phyloP scores from a whole-genome alignment of 148 eudicot species.

The Diospyros lotus region DNA sequence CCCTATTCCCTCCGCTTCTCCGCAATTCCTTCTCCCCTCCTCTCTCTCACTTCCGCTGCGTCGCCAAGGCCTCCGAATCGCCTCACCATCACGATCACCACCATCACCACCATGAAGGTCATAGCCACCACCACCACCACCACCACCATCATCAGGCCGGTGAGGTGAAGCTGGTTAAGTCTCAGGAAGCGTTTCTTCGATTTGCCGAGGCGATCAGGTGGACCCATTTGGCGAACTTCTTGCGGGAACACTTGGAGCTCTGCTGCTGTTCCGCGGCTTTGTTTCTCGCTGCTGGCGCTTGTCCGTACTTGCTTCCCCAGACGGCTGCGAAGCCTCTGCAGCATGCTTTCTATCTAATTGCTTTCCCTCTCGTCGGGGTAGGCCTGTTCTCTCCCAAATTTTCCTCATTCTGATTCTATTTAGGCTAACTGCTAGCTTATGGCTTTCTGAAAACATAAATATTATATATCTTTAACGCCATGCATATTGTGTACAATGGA shows the following conservation, averaged over 20 bases:
- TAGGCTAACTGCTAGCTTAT: neutral
- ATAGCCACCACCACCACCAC: slow-evolving; percentile 27
- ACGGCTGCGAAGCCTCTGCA: slow-evolving; percentile 51
- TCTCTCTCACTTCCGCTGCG: slow-evolving; percentile 19
- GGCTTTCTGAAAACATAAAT: no score
- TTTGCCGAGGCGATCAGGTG: slow-evolving; percentile 65
- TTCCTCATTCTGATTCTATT: neutral
- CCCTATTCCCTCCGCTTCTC: slow-evolving; percentile 10
- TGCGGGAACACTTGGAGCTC: slow-evolving; percentile 75
- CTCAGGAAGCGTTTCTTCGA: slow-evolving; percentile 50
- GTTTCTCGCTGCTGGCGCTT: slow-evolving; percentile 62
- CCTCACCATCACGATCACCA: slow-evolving; percentile 29
- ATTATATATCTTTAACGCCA: no score
- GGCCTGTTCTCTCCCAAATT: neutral
- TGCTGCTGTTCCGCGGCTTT: slow-evolving; percentile 71
- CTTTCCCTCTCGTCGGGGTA: slow-evolving; percentile 98
- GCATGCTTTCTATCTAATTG: slow-evolving; percentile 45
- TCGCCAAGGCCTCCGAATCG: slow-evolving; percentile 16
- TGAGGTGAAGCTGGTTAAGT: slow-evolving; percentile 29
- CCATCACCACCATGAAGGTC: slow-evolving; percentile 20
- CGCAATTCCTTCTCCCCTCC: neutral
- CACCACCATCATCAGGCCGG: slow-evolving; percentile 17
- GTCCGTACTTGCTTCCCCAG: slow-evolving; percentile 63
- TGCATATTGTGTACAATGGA: no score
- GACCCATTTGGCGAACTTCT: slow-evolving; percentile 64